These are phyloP conservation scores for Geranium brycei DNA, from an alignment of 345 rosid species.

Conservation along the genomic window DNA sequence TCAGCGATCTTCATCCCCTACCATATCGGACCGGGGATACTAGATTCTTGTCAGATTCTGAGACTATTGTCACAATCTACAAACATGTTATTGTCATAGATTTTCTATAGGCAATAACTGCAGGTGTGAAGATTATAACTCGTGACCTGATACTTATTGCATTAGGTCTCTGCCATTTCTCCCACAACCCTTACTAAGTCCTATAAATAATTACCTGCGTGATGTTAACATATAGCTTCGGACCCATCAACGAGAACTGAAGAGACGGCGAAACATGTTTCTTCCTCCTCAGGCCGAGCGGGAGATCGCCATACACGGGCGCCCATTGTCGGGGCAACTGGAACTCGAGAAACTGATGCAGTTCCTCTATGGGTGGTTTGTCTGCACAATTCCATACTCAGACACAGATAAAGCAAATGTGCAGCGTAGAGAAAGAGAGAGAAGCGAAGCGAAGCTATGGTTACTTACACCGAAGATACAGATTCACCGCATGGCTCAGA, in stretches of 20 bases:
- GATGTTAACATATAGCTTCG: constrained; percentile 77
- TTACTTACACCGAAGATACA: constrained; percentile 79
- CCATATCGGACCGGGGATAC: no score
- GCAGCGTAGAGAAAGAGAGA: no score
- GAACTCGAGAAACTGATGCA: constrained; percentile 82
- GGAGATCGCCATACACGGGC: constrained; percentile 81
- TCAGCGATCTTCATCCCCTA: no score
- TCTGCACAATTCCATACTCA: constrained; percentile 34
- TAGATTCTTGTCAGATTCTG: no score
- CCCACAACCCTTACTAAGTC: neutral
- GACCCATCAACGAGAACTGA: constrained; percentile 79
- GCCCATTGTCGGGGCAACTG: constrained; percentile 98
- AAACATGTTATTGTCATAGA: no score
- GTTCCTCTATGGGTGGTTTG: constrained; percentile 85
- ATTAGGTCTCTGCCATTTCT: no score
- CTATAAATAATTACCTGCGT: constrained; percentile 29
- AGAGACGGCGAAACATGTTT: constrained; percentile 65
- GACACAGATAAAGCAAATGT: neutral
- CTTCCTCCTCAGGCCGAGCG: constrained; percentile 59
- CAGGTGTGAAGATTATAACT: no score
- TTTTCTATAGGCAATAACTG: no score
- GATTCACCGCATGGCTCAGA: constrained; percentile 73
- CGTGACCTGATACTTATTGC: no score
- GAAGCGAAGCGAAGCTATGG: neutral
- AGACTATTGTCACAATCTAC: no score